Percentiles rank a stretch among this genome's conserved stretches.
Evolutionary conservation across 2,329 filamentous ascomycete genomes (phyloP).

Genomic region (Triangularia setosa): DNA sequence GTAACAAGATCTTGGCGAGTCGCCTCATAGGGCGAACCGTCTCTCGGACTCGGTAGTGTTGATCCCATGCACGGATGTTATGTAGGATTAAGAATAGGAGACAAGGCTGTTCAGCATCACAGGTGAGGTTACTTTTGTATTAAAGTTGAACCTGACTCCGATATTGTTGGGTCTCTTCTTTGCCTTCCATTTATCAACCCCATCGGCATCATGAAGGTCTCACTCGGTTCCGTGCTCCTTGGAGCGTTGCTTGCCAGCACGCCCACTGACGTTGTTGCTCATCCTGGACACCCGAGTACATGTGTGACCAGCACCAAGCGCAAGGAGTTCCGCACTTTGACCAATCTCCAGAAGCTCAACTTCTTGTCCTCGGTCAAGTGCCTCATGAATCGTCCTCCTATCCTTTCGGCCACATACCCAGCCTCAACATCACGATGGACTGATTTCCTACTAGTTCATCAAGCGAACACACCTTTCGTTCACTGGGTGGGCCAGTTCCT

Average conservation of each 20-base stretch:
- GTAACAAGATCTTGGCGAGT: neutral
- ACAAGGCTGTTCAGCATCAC: neutral
- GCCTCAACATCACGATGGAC: neutral
- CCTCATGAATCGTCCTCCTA: neutral
- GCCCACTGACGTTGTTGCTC: neutral
- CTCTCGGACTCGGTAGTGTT: neutral
- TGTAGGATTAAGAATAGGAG: neutral
- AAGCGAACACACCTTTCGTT: neutral
- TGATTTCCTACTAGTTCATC: neutral
- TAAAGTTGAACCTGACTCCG: neutral
- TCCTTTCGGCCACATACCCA: neutral
- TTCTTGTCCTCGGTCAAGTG: slow-evolving; percentile 1
- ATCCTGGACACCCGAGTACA: neutral
- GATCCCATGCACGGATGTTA: neutral
- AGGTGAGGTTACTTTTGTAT: neutral
- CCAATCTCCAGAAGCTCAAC: neutral
- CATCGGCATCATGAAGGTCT: neutral
- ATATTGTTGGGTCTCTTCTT: neutral
- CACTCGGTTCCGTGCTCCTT: neutral
- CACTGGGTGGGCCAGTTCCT: slow-evolving; percentile 29
- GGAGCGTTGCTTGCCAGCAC: neutral
- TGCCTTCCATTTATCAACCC: no score
- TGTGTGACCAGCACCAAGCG: neutral
- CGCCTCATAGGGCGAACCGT: neutral
- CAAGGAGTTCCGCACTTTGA: neutral